Percentiles rank a stretch among this genome's conserved stretches.
Conservation (phyloP, 768 basidiomycete genomes). For the Xerocomellus amylosporus region DNA sequence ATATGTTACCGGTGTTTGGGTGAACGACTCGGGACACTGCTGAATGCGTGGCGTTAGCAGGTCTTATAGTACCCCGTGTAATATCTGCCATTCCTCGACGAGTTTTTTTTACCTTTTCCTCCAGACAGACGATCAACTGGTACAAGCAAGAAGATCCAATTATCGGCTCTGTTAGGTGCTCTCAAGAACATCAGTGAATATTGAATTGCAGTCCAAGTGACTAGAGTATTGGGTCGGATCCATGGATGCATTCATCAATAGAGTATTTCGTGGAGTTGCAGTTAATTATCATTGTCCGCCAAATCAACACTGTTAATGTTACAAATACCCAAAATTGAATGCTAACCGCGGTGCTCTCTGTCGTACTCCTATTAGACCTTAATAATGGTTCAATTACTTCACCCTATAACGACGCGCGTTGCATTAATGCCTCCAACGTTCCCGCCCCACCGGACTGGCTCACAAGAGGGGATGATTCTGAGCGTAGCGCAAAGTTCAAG, state of each 20-base stretch:
- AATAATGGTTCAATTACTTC: not conserved
- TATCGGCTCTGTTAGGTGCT: conserved; percentile 85
- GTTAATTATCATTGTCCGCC: not conserved
- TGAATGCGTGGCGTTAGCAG: not conserved
- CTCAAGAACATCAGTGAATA: conserved; percentile 89
- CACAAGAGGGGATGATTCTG: conserved; percentile 49
- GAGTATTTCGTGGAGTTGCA: not conserved
- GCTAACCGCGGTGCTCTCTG: not conserved
- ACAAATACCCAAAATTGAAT: not conserved
- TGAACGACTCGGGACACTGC: too few species aligned
- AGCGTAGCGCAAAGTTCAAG: conserved; percentile 59
- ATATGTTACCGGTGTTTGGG: conserved; percentile 57
- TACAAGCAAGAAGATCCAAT: conserved; percentile 90
- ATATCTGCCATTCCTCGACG: not conserved
- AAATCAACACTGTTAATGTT: not conserved
- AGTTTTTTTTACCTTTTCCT: not conserved
- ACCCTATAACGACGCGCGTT: conserved; percentile 6
- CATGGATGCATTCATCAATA: not conserved
- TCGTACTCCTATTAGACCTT: not conserved
- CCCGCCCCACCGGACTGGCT: not conserved
- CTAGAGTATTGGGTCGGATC: not conserved
- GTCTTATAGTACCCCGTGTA: not conserved
- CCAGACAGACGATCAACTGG: conserved; percentile 90
- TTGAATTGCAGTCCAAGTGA: conserved; percentile 64
- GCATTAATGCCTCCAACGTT: conserved; percentile 2